Base-by-base conservation (phyloP, 495 filamentous ascomycete species). In the Aspergillus homomorphus region DNA sequence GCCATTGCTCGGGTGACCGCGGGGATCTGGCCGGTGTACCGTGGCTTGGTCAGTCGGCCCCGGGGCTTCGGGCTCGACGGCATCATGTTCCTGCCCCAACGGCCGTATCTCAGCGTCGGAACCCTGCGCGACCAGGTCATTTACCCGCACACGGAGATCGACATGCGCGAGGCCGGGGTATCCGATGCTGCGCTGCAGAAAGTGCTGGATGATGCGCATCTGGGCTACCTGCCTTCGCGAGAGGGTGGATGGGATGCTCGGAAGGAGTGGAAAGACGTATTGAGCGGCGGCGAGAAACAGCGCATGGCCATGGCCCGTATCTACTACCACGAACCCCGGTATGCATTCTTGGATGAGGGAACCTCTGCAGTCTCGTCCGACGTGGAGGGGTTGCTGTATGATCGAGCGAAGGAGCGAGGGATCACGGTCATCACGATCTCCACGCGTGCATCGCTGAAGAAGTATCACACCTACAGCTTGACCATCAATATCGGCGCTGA, bases 281-380 rank as follows among this genome's bases (percentile, higher is more conserved):
- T 99, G 18, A 91, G 87, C 58, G 95, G 95, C 12, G 95, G 95
- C n/a, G 95, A 99, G 78, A 99, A 99, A 76, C 95, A 99, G 73
- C 79, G 95, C 22, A 87, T 98, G 78, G 90, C 84, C 8, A 89
- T 98, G 63, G 95, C 95, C 8, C 79, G 95, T 50, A 67, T 98
- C 21, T 77, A 97, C 61, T 98, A 99, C 70, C 95, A 98, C 66
- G 92, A 98, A 73, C 94, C 94, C 23, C 79, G 89, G 45, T 98
- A 92, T 66, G 95, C 91, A 2, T 87, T 99, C 62, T 84, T 98
- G 45, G 95, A 99, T 58, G 95, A 99, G 69, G 94, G 90, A 30
- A 99, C 95, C 0, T 91, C 87, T 41, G 95, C 95, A 8, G 95
- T 99, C 1, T 89, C 85, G 20, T 90, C 87, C 41, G 95, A 99